Conservation (phyloP, 352 stramenopile genomes). For the Peronospora belbahrii region DNA sequence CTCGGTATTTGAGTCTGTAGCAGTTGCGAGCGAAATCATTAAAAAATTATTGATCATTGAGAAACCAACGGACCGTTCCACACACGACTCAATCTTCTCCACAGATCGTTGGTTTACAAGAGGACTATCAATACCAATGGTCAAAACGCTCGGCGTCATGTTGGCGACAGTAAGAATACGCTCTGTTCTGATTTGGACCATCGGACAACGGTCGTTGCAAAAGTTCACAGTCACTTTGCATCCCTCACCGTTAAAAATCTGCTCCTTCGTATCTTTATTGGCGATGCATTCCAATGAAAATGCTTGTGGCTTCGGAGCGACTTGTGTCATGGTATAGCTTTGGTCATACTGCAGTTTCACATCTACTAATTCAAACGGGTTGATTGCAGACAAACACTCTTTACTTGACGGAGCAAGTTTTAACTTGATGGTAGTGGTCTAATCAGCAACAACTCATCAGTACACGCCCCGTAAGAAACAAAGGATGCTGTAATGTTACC, state of each 20-base stretch:
- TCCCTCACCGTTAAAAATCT: conserved; percentile 29
- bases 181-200: conserved; percentile 30
- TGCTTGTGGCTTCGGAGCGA: neutral
- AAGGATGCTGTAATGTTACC: conserved; percentile 12
- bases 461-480: neutral
- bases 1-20: conserved; percentile 1
- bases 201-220: conserved; percentile 12
- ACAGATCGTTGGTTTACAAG: conserved; percentile 7
- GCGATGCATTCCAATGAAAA: conserved; percentile 19
- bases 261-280: conserved; percentile 15
- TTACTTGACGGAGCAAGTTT: conserved; percentile 13
- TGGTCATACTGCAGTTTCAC: conserved; percentile 16
- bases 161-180: conserved; percentile 29
- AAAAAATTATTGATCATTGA: conserved; percentile 15
- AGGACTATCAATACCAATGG: conserved; percentile 14
- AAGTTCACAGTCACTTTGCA: conserved; percentile 23
- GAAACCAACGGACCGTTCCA: conserved; percentile 22
- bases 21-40: conserved; percentile 20
- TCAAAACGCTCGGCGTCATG: conserved; percentile 17
- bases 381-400: conserved; percentile 28
- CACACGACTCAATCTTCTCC: conserved; percentile 15
- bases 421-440: conserved; percentile 15
- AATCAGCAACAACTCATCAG: conserved; percentile 11
- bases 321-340: neutral
- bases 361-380: conserved; percentile 28